These are phyloP conservation scores for Ambispora gerdemannii DNA, from an alignment of 192 early-diverging fungal genomes.

Conservation along the genomic window DNA sequence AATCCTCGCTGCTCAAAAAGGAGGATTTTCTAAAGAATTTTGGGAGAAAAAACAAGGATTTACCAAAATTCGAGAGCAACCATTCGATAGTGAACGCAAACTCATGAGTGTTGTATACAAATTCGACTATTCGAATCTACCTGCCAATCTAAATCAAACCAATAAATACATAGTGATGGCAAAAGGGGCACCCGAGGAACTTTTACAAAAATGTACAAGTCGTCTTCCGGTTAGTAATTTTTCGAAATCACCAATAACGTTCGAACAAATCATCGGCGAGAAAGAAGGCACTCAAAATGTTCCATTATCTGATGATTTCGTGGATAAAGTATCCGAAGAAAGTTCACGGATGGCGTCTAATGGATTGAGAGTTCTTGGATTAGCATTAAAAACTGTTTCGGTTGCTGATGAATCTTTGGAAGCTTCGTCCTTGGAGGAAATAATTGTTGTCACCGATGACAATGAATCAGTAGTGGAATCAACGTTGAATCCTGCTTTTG, in stretches of 20 bases:
- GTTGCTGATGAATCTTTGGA: conserved; percentile 32
- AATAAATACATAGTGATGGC: conserved; percentile 60
- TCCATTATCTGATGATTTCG: conserved; percentile 60
- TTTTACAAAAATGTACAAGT: conserved; percentile 65
- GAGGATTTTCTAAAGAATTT: conserved; percentile 64
- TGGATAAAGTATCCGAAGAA: conserved; percentile 58
- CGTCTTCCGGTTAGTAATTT: conserved; percentile 42
- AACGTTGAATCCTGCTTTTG: conserved; percentile 53
- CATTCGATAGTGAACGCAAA: conserved; percentile 94
- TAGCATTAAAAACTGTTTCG: conserved; percentile 69
- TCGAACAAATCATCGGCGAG: conserved; percentile 37
- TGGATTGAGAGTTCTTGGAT: conserved; percentile 85
- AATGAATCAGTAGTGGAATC: conserved; percentile 48
- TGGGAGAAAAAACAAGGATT: conserved; percentile 58
- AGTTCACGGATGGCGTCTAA: conserved; percentile 71
- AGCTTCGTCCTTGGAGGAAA: conserved; percentile 36
- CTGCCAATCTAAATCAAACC: conserved; percentile 33
- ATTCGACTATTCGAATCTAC: background rate
- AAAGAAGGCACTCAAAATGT: conserved; percentile 23
- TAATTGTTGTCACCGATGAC: conserved; percentile 36
- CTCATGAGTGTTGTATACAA: conserved; percentile 86
- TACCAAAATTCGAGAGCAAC: conserved; percentile 72
- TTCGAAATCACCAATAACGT: conserved; percentile 24
- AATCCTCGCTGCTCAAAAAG: conserved; percentile 80
- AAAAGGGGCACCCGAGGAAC: conserved; percentile 93